Evolutionary conservation across 495 filamentous ascomycete genomes (phyloP).

Genomic region (Aspergillus ellipticus): DNA sequence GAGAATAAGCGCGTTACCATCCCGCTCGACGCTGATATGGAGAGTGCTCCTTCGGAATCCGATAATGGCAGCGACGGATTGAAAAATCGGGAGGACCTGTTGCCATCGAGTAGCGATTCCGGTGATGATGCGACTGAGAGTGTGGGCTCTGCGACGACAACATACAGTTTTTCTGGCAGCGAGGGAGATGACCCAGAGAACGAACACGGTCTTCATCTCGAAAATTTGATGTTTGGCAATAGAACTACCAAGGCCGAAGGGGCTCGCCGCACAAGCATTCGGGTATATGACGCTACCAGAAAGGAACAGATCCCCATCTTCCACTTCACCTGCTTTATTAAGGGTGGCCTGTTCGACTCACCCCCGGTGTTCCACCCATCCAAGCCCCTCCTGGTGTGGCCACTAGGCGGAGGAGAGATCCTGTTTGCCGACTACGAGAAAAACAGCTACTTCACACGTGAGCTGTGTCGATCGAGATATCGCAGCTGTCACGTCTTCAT

Average conservation of each 20-base stretch:
- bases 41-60: neutral
- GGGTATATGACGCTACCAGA: neutral
- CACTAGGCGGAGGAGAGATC: neutral
- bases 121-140: neutral
- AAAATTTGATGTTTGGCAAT: neutral
- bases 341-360: neutral
- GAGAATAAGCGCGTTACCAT: neutral
- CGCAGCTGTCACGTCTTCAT: neutral
- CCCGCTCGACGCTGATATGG: neutral
- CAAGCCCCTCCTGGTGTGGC: conserved; percentile 4
- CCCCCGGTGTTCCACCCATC: conserved; percentile 1
- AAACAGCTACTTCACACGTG: neutral
- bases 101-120: neutral
- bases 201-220: neutral
- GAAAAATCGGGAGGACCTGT: neutral
- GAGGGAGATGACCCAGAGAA: neutral
- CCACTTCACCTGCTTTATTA: neutral
- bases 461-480: neutral
- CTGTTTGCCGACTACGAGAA: conserved; percentile 4
- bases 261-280: neutral
- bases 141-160: neutral
- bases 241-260: neutral
- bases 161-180: neutral
- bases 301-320: neutral
- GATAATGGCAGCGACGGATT: neutral